Evolutionary conservation across 2,329 filamentous ascomycete species (phyloP), one percentile per base, ranked within the genome.

Genomic region (Fusarium praegraminearum): DNA sequence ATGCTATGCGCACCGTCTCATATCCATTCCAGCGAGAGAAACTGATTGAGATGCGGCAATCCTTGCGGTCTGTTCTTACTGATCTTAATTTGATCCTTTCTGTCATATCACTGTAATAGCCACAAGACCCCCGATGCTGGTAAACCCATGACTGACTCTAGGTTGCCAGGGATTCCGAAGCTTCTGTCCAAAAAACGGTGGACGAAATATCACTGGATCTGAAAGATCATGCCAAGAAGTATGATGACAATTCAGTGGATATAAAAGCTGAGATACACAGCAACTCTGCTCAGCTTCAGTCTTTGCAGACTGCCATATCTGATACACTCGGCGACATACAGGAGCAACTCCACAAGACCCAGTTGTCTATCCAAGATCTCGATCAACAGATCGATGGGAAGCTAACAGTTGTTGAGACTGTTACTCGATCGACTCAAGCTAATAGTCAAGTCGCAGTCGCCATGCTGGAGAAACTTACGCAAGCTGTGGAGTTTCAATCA

Each of bases 61-160:
- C 55, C 3, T 13, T 57, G 2, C 55, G 43, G 10, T 26, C 24
- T 2, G 5, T 52, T 5, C 26, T 57, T 0, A 2, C 18, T 6
- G 35, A 52, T 3, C 12, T 52, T 2, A 22, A 11, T 4, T 6
- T 57, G 2, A 20, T 50, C 12, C 16, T 41, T 15, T 20, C n/a
- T 0, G 9, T 52, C 3, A 8, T 26, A 11, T 30, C 36, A 28
- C 7, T 52, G 55, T 57, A 43, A 15, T 6, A 1, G 11, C 4
- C 6, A 10, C 11, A 11, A 1, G 5, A 5, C 1, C 16, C 8
- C 5, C 3, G 2, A 11, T 9, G 5, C 1, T 11, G 8, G 3
- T 24, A 10, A 16, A 12, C 7, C 15, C 5, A 15, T 3, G 3
- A 5, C 35, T 51, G 1, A 38, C 9, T 4, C 12, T 40, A 4